Evolutionary conservation across 169 alveolate species (phyloP).

Genomic region (Blepharisma undulans): DNA sequence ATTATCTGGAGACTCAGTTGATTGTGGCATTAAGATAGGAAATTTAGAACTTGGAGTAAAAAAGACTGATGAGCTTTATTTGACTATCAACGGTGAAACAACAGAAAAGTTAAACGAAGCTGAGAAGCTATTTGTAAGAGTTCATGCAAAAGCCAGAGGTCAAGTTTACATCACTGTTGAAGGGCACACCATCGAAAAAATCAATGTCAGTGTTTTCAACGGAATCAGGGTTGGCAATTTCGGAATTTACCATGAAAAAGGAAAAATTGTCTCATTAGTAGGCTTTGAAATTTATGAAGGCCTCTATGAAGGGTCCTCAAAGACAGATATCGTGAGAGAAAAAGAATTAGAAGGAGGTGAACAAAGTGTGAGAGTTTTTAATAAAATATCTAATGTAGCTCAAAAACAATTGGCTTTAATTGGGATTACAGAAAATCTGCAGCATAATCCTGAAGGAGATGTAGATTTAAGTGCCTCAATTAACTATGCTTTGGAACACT

Average conservation of each 20-base stretch:
- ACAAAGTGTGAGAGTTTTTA: background rate
- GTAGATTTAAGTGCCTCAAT: background rate
- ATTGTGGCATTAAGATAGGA: background rate
- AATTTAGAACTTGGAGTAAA: background rate
- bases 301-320: background rate
- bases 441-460: background rate
- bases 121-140: background rate
- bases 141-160: background rate
- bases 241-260: background rate
- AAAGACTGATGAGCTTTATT: background rate
- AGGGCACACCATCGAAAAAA: background rate
- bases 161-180: background rate
- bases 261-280: background rate
- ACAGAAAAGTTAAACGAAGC: background rate
- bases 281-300: background rate
- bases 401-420: background rate
- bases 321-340: background rate
- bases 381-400: background rate
- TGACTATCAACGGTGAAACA: background rate
- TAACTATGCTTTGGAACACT: background rate
- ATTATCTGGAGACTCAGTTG: background rate
- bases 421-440: background rate
- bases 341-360: conserved; percentile 18
- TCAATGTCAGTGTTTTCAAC: background rate
- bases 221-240: background rate